Conservation (phyloP, 176 grass and related monocot species). For the Zoysia japonica region DNA sequence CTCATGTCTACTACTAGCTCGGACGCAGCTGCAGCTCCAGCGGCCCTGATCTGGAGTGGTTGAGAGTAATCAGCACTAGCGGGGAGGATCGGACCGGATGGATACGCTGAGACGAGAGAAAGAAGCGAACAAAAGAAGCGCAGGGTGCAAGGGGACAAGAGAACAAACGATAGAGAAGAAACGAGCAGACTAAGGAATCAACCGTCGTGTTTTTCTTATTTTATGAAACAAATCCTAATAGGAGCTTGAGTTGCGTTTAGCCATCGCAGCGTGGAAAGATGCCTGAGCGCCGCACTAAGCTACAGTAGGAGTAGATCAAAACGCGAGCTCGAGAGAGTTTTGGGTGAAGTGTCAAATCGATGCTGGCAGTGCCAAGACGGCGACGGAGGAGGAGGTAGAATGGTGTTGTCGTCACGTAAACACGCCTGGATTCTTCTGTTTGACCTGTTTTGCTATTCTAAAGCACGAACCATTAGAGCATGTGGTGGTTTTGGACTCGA, state of each 20-base stretch:
- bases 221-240: neutral
- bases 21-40: neutral
- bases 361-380: slow-evolving; percentile 4
- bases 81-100: neutral
- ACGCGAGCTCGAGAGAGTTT: no score
- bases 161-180: slow-evolving; percentile 43
- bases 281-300: slow-evolving; percentile 21
- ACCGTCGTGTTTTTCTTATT: neutral
- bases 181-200: slow-evolving; percentile 14
- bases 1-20: slow-evolving; percentile 26
- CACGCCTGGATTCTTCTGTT: neutral
- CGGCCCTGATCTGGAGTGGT: slow-evolving; percentile 33
- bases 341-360: slow-evolving; percentile 16
- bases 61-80: neutral
- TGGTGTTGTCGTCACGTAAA: slow-evolving; percentile 3
- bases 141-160: slow-evolving; percentile 23
- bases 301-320: no score
- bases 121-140: slow-evolving; percentile 9
- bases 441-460: neutral
- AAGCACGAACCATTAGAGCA: neutral
- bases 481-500: slow-evolving; percentile 35
- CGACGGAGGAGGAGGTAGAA: neutral
- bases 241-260: slow-evolving; percentile 4
- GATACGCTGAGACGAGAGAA: neutral
- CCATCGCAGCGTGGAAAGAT: slow-evolving; percentile 50